These are phyloP conservation scores for Xylaria intraflava DNA, from an alignment of 495 filamentous ascomycete genomes.

Conservation along the genomic window DNA sequence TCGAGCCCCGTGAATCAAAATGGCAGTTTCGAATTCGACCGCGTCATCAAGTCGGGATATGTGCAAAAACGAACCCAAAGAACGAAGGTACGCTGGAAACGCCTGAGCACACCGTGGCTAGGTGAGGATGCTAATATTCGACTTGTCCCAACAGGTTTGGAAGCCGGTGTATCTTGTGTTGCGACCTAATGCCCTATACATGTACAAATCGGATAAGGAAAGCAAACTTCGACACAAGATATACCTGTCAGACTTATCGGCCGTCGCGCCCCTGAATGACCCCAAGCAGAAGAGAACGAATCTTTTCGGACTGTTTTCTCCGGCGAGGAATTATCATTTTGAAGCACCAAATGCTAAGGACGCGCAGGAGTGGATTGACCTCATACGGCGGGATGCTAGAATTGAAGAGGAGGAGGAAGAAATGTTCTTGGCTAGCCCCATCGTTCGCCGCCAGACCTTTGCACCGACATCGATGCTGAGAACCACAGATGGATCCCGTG, in stretches of 20 bases:
- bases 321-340: conserved; percentile 85
- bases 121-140: conserved; percentile 30
- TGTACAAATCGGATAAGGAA: conserved; percentile 88
- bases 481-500: conserved; percentile 2
- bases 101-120: neutral
- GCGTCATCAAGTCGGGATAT: conserved; percentile 80
- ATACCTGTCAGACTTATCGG: conserved; percentile 81
- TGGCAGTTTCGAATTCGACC: conserved; percentile 90
- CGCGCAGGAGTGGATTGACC: conserved; percentile 77
- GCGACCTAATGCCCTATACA: conserved; percentile 85
- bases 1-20: conserved; percentile 76
- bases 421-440: conserved; percentile 61
- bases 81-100: conserved; percentile 70
- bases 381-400: conserved; percentile 71
- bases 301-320: conserved; percentile 90
- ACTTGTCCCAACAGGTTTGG: conserved; percentile 55
- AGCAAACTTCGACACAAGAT: conserved; percentile 84
- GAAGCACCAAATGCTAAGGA: conserved; percentile 66
- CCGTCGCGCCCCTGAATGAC: conserved; percentile 80
- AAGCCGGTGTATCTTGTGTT: conserved; percentile 85
- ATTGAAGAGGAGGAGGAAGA: conserved; percentile 82
- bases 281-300: conserved; percentile 72
- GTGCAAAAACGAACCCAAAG: conserved; percentile 83
- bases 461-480: conserved; percentile 14
- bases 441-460: conserved; percentile 34